Percentiles rank a stretch among this genome's conserved stretches.
These are phyloP conservation scores for Pichia cactophila DNA, from an alignment of 1,139 yeast genomes.

Conservation along the genomic window DNA sequence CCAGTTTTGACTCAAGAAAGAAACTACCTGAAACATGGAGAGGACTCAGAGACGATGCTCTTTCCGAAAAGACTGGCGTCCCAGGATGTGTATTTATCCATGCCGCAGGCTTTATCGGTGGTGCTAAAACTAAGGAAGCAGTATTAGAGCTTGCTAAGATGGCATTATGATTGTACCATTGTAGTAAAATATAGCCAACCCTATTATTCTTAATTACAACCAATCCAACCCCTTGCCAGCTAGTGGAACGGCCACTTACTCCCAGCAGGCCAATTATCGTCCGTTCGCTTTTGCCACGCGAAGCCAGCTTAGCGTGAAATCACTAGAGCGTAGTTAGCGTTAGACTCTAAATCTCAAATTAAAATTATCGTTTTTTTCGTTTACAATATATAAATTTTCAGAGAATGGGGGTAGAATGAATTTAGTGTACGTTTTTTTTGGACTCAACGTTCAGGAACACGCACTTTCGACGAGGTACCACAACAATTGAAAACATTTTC, in stretches of 20 bases:
- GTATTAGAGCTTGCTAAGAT: conserved; percentile 39
- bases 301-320: too few species aligned
- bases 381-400: too few species aligned
- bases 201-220: background rate
- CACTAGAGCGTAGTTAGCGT: too few species aligned
- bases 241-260: too few species aligned
- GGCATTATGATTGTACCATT: background rate
- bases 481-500: background rate
- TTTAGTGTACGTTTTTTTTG: background rate
- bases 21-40: conserved; percentile 89
- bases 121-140: conserved; percentile 73
- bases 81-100: conserved; percentile 87
- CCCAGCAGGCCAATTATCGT: too few species aligned
- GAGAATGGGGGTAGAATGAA: background rate
- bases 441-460: background rate
- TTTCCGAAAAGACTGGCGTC: conserved; percentile 66
- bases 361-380: background rate
- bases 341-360: too few species aligned
- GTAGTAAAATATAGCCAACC: background rate
- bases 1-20: conserved; percentile 77
- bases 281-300: too few species aligned
- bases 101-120: conserved; percentile 97
- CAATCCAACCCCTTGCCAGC: too few species aligned
- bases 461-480: background rate
- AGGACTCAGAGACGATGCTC: conserved; percentile 83